These are phyloP conservation scores for Cyberlindnera meyerae DNA, from an alignment of 805 yeast species.

Conservation along the genomic window DNA sequence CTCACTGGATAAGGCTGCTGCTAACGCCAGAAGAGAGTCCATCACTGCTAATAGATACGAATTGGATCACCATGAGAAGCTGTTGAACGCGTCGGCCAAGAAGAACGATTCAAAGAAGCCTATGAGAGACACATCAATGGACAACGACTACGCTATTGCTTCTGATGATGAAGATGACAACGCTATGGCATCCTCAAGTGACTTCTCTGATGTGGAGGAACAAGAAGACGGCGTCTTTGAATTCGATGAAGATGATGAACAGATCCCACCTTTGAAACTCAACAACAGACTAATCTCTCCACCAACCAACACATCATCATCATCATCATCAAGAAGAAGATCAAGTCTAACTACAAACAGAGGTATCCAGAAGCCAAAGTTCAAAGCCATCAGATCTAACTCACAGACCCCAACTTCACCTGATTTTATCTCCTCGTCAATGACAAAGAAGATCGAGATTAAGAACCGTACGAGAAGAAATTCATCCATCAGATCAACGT, in stretches of 20 bases:
- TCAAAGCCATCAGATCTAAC: constrained; percentile 29
- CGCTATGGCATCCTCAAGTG: constrained; percentile 15
- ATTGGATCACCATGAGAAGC: constrained; percentile 22
- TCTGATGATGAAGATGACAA: constrained; percentile 32
- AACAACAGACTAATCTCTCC: constrained; percentile 23
- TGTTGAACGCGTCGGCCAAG: constrained; percentile 14
- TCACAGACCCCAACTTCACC: constrained; percentile 34
- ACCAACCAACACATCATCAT: constrained; percentile 15
- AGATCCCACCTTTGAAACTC: constrained; percentile 24
- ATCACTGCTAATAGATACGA: constrained; percentile 26
- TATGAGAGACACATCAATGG: constrained; percentile 17
- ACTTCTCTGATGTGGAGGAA: constrained; percentile 31
- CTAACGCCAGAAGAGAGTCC: constrained; percentile 27
- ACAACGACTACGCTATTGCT: constrained; percentile 27
- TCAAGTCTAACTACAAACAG: constrained; percentile 11
- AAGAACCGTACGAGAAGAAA: constrained; percentile 21
- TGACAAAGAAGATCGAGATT: constrained; percentile 12
- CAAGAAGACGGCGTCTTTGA: constrained; percentile 23
- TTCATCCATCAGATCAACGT: constrained; percentile 36
- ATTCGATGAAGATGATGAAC: constrained; percentile 33
- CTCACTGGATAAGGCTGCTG: constrained; percentile 5
- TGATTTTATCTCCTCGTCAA: constrained; percentile 19
- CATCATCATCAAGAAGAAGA: constrained; percentile 17
- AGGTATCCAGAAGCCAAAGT: constrained; percentile 24
- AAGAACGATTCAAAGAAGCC: constrained; percentile 4